Base-by-base conservation (phyloP, 106 monocot genomes). In the Iris macrosiphon region DNA sequence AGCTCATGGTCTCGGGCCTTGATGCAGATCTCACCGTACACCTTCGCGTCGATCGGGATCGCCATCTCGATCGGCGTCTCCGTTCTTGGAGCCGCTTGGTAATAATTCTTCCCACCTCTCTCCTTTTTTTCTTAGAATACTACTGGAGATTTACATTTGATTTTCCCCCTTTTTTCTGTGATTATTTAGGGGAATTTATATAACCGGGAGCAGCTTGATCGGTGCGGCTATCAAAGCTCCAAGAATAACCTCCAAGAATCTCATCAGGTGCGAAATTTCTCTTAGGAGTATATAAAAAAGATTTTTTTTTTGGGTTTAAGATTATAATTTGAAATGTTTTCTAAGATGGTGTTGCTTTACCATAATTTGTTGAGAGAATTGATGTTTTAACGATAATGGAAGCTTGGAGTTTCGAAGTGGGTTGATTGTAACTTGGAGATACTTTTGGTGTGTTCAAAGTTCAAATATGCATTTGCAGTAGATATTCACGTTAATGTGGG, bases 21-120 rank as follows among this genome's bases (percentile, higher is more conserved):
- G 79, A 64, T 61, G 59, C 78, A 74, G 68, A 89, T 95, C 69
- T 95, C 94, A 48, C 94, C 94, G 17, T 95, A 95, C 74, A 82
- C 84, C 31, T 95, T 89, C 69, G 70, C 75, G 7, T 47, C 83
- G 53, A 79, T 79, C 49, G 83, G 83, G 15, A 78, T 88, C 64
- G 81, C 83, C 45, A 64, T 83, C 63, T 72, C 79, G 52, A 79
- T 88, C 32, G 88, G 83, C 21, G 75, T 88, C 62, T 79, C 82
- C 32, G 79, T 79, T 23, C 79, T 88, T 38, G 87, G 78, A 2
- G 87, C 82, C 11, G 94, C 94, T 28, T 95, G 94, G 94, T 95
- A 70, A 52, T 59, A 14, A 20, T 49, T 30, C 1, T 3, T 13
- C 17, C 16, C 59, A 16, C 2, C 16, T 29, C 18, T 50, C 14